Evolutionary conservation across 2,329 filamentous ascomycete genomes (phyloP), one percentile per base, ranked within the genome.

Genomic region (Neocatenulostroma microsporum): DNA sequence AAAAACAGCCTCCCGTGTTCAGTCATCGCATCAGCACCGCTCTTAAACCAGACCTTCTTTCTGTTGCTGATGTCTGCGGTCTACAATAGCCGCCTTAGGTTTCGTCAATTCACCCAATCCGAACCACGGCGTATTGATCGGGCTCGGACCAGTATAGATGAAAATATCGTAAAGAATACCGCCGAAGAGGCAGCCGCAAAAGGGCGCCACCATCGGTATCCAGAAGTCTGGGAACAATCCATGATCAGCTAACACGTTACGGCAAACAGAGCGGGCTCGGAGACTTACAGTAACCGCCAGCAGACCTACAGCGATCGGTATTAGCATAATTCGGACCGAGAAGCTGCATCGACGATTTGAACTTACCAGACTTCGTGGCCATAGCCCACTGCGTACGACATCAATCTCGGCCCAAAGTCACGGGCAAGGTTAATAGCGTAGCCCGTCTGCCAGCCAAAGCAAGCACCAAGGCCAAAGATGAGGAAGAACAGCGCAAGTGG

Each of bases 361-460:
- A n/a, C n/a, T n/a, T n/a, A n/a, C 73, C 74, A 82, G 0, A 82
- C 77, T 34, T 76, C 70, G 38, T 55, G 59, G 1, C 76, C 76
- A 52, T 85, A 85, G 2, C 81, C 81, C 34, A 83, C 55, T 58
- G 77, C 74, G 52, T 77, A 80, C 2, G 73, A 73, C 41, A 82
- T 72, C 18, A 84, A 62, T n/a, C 80, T 67, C 2, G 80, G 80
- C 1, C 80, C 80, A 51, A 84, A 80, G 48, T 85, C 81, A 55
- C 80, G 72, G 15, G 80, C 80, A 27, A 82, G 61, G 47, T 83
- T 84, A 43, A 84, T 51, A 1, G 62, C 80, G 54, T 80, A 84
- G 39, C 78, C 78, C 2, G 78, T 82, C 54, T 82, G 74, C 74
- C 75, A 82, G 5, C 79, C 79, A 53, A 80, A 81, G 51, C 74